Evolutionary conservation across 2,329 filamentous ascomycete species (phyloP).

Genomic region (Colletotrichum nymphaeae): DNA sequence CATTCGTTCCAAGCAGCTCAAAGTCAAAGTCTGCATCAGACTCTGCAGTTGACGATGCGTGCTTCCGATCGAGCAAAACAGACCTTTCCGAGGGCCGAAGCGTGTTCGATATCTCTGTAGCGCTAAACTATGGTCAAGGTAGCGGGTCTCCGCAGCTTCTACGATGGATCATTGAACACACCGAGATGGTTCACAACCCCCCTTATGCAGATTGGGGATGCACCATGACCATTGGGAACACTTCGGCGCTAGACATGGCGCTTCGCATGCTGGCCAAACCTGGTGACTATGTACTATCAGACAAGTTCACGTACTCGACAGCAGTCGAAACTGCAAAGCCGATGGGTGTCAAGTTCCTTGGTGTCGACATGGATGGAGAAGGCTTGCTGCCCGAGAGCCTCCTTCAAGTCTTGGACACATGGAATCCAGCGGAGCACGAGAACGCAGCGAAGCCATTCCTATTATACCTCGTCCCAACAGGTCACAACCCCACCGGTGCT

Average conservation of each 20-base stretch:
- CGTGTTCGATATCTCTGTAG: conserved; percentile 52
- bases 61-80: neutral
- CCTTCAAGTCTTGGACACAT: neutral
- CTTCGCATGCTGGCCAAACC: neutral
- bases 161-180: conserved; percentile 80
- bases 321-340: neutral
- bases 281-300: neutral
- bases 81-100: neutral
- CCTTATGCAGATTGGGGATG: conserved; percentile 81
- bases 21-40: neutral
- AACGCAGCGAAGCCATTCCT: neutral
- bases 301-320: neutral
- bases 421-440: neutral
- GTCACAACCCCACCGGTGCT: neutral
- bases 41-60: neutral
- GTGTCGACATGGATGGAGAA: neutral
- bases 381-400: neutral
- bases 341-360: neutral
- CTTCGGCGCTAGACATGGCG: neutral
- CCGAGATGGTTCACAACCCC: conserved; percentile 78
- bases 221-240: conserved; percentile 58
- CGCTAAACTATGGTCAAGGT: conserved; percentile 81
- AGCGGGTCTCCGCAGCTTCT: conserved; percentile 77
- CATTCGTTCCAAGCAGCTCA: neutral
- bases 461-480: neutral